These are phyloP conservation scores for Hypoxylon sp. DNA, from an alignment of 2,329 filamentous ascomycete genomes.

Conservation along the genomic window DNA sequence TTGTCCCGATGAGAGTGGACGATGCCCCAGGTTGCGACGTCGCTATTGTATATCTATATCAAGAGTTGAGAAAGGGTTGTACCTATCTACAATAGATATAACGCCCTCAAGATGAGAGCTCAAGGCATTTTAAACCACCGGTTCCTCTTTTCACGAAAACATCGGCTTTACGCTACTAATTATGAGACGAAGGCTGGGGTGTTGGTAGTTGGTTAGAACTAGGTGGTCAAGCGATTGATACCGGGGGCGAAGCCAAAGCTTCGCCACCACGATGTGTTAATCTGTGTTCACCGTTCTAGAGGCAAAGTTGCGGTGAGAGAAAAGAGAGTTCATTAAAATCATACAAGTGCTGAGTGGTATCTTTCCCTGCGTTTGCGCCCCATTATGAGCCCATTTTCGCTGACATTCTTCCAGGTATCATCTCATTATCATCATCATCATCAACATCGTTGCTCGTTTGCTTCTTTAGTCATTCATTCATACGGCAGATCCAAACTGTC, in stretches of 20 bases:
- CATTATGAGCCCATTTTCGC: slow-evolving; percentile 4
- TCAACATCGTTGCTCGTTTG: slow-evolving; percentile 13
- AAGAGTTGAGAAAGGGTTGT: neutral
- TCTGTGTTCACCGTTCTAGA: slow-evolving; percentile 5
- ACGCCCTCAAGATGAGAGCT: neutral
- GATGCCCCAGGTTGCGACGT: slow-evolving; percentile 10
- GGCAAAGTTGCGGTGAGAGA: slow-evolving; percentile 38
- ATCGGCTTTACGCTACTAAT: neutral
- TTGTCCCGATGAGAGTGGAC: slow-evolving; percentile 2
- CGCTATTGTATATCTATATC: slow-evolving; percentile 7
- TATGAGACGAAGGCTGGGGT: neutral
- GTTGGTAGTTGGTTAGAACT: slow-evolving; percentile 18
- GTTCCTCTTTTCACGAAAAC: neutral
- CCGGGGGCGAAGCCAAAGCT: slow-evolving; percentile 35
- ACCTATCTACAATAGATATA: neutral
- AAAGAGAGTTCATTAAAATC: slow-evolving; percentile 23
- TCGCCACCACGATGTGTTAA: slow-evolving; percentile 29
- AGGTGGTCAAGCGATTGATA: slow-evolving; percentile 20
- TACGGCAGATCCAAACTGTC: slow-evolving; percentile 12
- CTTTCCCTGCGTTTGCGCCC: slow-evolving; percentile 31
- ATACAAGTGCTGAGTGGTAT: slow-evolving; percentile 11
- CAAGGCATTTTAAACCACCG: neutral
- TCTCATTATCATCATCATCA: slow-evolving; percentile 15
- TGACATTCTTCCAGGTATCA: slow-evolving; percentile 26
- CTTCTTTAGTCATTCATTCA: slow-evolving; percentile 24